Conservation (phyloP, 2,329 filamentous ascomycete species). For the Phaeophleospora eucalypticola region DNA sequence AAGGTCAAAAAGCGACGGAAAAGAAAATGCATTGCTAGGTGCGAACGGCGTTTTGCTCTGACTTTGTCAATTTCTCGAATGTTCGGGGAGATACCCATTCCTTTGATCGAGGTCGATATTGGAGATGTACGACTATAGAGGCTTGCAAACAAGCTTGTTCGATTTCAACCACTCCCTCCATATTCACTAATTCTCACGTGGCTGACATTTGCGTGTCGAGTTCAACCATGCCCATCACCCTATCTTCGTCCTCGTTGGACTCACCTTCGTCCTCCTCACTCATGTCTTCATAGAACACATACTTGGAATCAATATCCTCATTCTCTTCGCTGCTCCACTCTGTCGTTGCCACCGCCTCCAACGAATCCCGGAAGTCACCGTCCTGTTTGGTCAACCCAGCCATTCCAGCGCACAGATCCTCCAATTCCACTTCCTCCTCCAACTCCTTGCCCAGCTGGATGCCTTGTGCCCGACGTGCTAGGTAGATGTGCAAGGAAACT, state of each 20-base stretch:
- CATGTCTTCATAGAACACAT: neutral
- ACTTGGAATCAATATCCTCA: neutral
- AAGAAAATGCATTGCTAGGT: neutral
- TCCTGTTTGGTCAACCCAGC: neutral
- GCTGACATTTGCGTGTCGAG: neutral
- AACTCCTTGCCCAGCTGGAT: neutral
- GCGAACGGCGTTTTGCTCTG: neutral
- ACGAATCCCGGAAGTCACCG: neutral
- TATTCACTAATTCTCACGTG: neutral
- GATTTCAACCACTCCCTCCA: too few relatives aligned
- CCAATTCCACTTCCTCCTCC: neutral
- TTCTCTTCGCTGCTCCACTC: neutral
- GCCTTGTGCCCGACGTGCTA: neutral
- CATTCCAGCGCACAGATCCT: neutral
- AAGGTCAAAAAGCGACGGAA: neutral
- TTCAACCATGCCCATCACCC: neutral
- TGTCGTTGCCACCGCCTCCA: neutral
- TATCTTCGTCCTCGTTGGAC: neutral
- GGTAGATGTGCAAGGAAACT: neutral
- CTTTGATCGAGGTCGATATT: too few relatives aligned
- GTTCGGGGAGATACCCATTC: slow-evolving; percentile 1
- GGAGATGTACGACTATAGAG: neutral
- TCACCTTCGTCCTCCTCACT: slow-evolving; percentile 1
- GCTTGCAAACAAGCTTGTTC: too few relatives aligned
- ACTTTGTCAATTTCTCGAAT: neutral